Evolutionary conservation across 2,329 filamentous ascomycete species (phyloP).

Genomic region (Hypoxylon sp.): DNA sequence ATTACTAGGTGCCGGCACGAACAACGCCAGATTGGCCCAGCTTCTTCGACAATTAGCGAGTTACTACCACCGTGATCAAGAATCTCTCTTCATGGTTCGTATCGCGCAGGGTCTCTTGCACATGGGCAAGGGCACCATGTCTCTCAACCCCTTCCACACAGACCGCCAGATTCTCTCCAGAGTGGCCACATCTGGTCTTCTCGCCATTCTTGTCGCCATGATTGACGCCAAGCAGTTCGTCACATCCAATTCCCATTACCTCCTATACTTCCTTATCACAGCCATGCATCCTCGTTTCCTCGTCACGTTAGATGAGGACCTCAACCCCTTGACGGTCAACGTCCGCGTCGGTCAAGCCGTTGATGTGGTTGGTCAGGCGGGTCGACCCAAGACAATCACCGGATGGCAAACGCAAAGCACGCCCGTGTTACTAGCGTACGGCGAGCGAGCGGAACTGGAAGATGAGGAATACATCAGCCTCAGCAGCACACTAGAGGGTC

Average conservation of each 20-base stretch:
- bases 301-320: constrained; percentile 93
- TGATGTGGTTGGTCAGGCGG: constrained; percentile 96
- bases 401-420: constrained; percentile 99
- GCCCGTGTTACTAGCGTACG: constrained; percentile 94
- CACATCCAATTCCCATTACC: constrained; percentile 81
- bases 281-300: constrained; percentile 98
- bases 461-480: constrained; percentile 97
- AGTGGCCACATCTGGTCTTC: constrained; percentile 88
- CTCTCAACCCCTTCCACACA: constrained; percentile 98
- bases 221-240: constrained; percentile 94
- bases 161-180: constrained; percentile 95
- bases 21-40: constrained; percentile 96
- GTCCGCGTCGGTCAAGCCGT: constrained; percentile 98
- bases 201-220: constrained; percentile 92
- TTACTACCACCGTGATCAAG: constrained; percentile 97
- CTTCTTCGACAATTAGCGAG: constrained; percentile 93
- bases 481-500: constrained; percentile 90
- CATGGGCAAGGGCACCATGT: constrained; percentile 99
- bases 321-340: constrained; percentile 94
- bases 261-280: constrained; percentile 96
- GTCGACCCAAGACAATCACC: constrained; percentile 97
- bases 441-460: constrained; percentile 95
- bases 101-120: constrained; percentile 97
- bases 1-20: constrained; percentile 94
- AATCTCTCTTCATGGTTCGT: constrained; percentile 98